phyloP scores from a whole-genome alignment of 116 monocot genomes.

The Posidonia oceanica region DNA sequence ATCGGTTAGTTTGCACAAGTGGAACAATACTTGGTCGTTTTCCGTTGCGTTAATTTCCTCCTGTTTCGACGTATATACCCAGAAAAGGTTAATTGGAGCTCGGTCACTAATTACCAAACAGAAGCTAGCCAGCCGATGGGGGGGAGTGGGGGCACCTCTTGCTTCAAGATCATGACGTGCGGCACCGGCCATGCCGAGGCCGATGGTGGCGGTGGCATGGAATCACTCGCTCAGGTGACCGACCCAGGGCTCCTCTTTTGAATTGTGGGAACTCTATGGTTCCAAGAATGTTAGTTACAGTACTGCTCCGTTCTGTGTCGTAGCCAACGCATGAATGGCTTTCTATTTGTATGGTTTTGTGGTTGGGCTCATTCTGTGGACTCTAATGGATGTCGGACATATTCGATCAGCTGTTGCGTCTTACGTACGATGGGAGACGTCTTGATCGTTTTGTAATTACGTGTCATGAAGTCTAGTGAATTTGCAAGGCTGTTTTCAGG shows the following conservation, averaged over 20 bases:
- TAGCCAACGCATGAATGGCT: neutral
- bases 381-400: no score
- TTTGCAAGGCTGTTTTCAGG: no score
- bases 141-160: neutral
- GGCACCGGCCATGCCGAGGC: neutral
- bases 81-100: no score
- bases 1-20: no score
- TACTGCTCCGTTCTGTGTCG: neutral
- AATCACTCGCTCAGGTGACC: neutral
- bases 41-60: no score
- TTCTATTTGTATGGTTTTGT: neutral
- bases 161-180: neutral
- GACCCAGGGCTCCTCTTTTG: neutral
- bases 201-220: neutral
- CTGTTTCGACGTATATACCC: no score
- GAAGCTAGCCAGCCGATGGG: neutral
- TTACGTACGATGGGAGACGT: no score
- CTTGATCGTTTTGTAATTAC: no score
- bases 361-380: neutral
- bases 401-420: no score
- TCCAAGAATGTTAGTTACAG: neutral
- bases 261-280: neutral
- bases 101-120: no score
- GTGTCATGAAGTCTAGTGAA: no score
- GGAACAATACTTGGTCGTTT: no score